Evolutionary conservation across 2,329 filamentous ascomycete species (phyloP), one percentile per base, ranked within the genome.

Genomic region (Epichloe sp.): DNA sequence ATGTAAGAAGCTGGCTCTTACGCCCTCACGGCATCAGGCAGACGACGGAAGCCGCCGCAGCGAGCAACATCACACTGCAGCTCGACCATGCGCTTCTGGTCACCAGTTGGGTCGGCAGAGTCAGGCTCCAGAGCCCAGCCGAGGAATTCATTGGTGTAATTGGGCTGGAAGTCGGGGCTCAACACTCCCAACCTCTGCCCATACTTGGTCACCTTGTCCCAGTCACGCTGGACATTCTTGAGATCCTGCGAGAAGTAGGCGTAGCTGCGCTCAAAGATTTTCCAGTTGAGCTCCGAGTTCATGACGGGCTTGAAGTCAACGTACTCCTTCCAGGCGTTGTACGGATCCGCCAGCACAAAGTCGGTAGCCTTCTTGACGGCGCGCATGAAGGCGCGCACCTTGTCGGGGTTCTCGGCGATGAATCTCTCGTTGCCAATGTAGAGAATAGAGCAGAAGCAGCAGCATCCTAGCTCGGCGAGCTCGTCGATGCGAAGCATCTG

Each of bases 401-500:
- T 81, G 1, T 80, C 81, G 0, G 80, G 79, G 67, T 87, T 79
- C 53, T 77, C 70, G n/a, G 71, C 63, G 44, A 88, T 66, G 68
- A 89, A 89, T 8, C 62, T 62, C 60, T 88, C 83, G 67, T 89
- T 88, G 59, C 81, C 85, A 56, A 89, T 89, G 73, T 89, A 88
- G 41, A 89, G 73, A 64, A 89, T 86, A 31, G 80, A 81, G 68
- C 85, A 89, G 78, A 89, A 89, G 74, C 85, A 89, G 77, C 85
- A 89, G 71, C 85, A 89, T 47, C 85, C 85, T 3, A 88, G 73
- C 65, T 88, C 83, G 36, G 85, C 85, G 31, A 89, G 81, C 70
- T 88, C 79, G 63, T 89, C 85, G 61, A 89, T 89, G 60, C 85
- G 81, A 17, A 89, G 78, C 85, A 89, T 88, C 68, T 86, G 81